Percentiles rank a stretch among this genome's conserved stretches.
Evolutionary conservation across 129 eudicot species (phyloP).

Genomic region (Pulicaria dysenterica): DNA sequence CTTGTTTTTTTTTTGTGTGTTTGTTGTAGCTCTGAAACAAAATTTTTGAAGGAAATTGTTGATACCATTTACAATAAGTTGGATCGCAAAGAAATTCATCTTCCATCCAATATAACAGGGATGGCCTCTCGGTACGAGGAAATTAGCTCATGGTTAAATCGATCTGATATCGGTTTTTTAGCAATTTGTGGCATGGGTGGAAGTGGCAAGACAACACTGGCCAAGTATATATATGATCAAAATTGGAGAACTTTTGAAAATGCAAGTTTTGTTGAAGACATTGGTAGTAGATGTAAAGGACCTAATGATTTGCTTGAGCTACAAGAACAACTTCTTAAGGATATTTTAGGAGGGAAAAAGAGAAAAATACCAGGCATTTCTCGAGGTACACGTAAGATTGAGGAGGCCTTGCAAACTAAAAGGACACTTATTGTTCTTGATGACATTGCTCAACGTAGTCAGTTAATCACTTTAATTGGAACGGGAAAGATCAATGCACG

Average conservation of each 20-base stretch:
- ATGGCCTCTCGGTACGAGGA: neutral
- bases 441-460: no score
- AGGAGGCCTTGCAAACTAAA: no score
- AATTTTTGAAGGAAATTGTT: constrained; percentile 18
- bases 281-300: constrained; percentile 1
- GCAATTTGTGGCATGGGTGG: constrained; percentile 25
- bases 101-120: constrained; percentile 8
- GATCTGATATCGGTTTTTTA: neutral
- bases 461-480: no score
- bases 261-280: constrained; percentile 18
- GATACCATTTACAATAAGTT: constrained; percentile 11
- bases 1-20: neutral
- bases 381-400: no score
- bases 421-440: no score
- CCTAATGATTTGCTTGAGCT: neutral
- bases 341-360: no score
- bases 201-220: constrained; percentile 19
- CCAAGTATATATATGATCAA: constrained; percentile 10
- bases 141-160: neutral
- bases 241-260: neutral
- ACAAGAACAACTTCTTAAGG: neutral
- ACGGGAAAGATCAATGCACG: no score
- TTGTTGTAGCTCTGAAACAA: constrained; percentile 4
- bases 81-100: neutral
- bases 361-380: no score